phyloP scores from a whole-genome alignment of 495 filamentous ascomycete species.

The Neurospora sp. region DNA sequence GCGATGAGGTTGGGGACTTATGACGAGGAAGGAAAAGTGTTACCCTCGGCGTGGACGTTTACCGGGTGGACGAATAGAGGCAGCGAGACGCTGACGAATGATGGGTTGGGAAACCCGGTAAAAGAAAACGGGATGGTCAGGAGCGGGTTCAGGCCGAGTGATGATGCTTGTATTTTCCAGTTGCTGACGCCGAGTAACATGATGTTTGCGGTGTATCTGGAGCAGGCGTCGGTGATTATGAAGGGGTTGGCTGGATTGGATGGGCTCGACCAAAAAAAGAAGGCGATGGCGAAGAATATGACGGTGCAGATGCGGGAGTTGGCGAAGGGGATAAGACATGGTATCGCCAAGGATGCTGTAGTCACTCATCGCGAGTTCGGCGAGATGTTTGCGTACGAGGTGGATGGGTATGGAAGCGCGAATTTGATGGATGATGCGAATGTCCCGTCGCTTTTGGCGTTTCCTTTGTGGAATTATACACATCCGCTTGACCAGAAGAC shows the following conservation, averaged over 20 bases:
- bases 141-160: constrained; percentile 52
- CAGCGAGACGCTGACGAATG: constrained; percentile 50
- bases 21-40: constrained; percentile 41
- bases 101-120: constrained; percentile 50
- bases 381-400: constrained; percentile 50
- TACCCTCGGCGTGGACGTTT: constrained; percentile 46
- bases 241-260: constrained; percentile 23
- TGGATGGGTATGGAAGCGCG: constrained; percentile 48
- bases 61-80: constrained; percentile 45
- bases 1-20: constrained; percentile 53
- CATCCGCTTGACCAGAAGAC: not conserved
- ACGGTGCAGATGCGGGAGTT: constrained; percentile 41
- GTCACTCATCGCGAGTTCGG: constrained; percentile 26
- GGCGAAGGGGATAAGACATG: constrained; percentile 37
- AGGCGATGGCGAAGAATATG: constrained; percentile 27
- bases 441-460: constrained; percentile 46
- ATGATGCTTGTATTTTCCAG: constrained; percentile 51
- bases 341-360: constrained; percentile 35
- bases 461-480: constrained; percentile 25
- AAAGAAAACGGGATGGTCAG: constrained; percentile 52
- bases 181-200: constrained; percentile 52
- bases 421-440: constrained; percentile 60
- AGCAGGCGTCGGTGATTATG: constrained; percentile 44
- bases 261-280: constrained; percentile 9
- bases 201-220: constrained; percentile 53